Evolutionary conservation across 2,329 filamentous ascomycete genomes (phyloP).

Genomic region (Fusarium sp.): DNA sequence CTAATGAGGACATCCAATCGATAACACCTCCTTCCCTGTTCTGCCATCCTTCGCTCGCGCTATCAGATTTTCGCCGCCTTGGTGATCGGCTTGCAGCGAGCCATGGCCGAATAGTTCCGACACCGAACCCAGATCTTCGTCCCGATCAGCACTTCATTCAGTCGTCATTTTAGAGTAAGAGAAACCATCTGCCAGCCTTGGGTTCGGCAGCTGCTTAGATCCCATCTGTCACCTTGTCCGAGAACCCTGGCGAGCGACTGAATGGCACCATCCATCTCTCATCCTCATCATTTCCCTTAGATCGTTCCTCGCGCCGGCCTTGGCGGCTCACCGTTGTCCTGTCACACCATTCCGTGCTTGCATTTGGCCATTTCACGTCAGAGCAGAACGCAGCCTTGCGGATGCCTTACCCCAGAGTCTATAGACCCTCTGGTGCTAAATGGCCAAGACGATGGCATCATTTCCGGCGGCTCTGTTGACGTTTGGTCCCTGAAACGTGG

Average conservation of each 20-base stretch:
- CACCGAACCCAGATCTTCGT: constrained; percentile 18
- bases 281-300: neutral
- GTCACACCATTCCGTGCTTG: constrained; percentile 36
- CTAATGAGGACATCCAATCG: constrained; percentile 24
- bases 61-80: neutral
- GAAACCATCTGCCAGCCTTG: constrained; percentile 11
- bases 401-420: constrained; percentile 15
- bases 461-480: constrained; percentile 36
- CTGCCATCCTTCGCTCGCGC: constrained; percentile 5
- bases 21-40: constrained; percentile 6
- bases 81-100: neutral
- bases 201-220: constrained; percentile 24
- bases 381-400: constrained; percentile 27
- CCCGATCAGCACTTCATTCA: constrained; percentile 22
- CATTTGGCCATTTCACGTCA: constrained; percentile 34
- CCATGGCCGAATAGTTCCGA: neutral
- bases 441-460: constrained; percentile 33
- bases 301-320: neutral
- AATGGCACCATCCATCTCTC: constrained; percentile 12
- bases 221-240: neutral
- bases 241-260: neutral
- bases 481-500: neutral
- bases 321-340: neutral
- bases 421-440: neutral
- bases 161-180: constrained; percentile 22